These are phyloP conservation scores for Ampelocalamus luodianensis DNA, from an alignment of 176 grass and related monocot genomes.

Conservation along the genomic window DNA sequence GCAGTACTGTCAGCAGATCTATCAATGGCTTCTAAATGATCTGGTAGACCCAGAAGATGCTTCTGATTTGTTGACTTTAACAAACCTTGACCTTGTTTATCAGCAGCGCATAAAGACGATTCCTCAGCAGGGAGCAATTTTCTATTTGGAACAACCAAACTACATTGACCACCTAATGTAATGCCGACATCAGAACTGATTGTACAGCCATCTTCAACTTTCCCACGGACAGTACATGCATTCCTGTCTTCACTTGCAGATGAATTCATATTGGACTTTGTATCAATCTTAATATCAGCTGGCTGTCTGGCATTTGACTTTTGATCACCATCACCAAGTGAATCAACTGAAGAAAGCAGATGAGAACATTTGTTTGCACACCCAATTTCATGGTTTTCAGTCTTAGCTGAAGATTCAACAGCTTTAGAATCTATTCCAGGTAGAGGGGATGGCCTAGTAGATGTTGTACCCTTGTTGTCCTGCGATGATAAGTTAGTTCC, in stretches of 20 bases:
- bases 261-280: slow-evolving; percentile 19
- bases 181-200: slow-evolving; percentile 28
- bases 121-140: slow-evolving; percentile 36
- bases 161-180: slow-evolving; percentile 32
- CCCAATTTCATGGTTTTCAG: slow-evolving; percentile 38
- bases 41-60: slow-evolving; percentile 6
- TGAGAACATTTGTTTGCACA: neutral
- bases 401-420: slow-evolving; percentile 47
- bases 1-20: slow-evolving; percentile 23
- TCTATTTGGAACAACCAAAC: slow-evolving; percentile 13
- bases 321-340: slow-evolving; percentile 44
- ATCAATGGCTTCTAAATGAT: slow-evolving; percentile 36
- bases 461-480: slow-evolving; percentile 20
- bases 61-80: slow-evolving; percentile 43
- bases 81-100: slow-evolving; percentile 43
- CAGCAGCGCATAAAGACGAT: slow-evolving; percentile 28
- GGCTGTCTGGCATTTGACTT: neutral
- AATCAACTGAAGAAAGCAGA: slow-evolving; percentile 25
- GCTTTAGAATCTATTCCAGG: slow-evolving; percentile 35
- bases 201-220: slow-evolving; percentile 49
- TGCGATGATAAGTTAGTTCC: neutral
- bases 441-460: slow-evolving; percentile 24
- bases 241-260: slow-evolving; percentile 31
- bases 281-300: slow-evolving; percentile 9
- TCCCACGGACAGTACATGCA: slow-evolving; percentile 40